phyloP scores from a whole-genome alignment of 495 filamentous ascomycete species.

The Delitschia confertaspora region DNA sequence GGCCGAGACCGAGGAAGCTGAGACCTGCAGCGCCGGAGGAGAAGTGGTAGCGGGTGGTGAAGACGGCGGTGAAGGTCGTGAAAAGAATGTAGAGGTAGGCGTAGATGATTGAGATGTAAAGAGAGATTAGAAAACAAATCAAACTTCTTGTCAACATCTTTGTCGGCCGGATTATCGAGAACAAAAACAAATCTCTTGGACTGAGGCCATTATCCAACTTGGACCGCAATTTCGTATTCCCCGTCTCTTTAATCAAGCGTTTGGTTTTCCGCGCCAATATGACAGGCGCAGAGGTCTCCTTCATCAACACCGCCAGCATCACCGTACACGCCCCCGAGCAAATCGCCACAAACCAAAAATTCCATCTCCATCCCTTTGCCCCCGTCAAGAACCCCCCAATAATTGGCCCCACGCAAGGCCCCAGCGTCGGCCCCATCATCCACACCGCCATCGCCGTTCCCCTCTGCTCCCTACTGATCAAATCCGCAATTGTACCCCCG shows the following conservation, averaged over 20 bases:
- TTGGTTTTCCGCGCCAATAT: slow-evolving; percentile 31
- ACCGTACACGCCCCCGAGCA: slow-evolving; percentile 25
- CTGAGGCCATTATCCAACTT: slow-evolving; percentile 31
- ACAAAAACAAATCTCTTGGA: slow-evolving; percentile 33
- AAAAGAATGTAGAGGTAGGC: slow-evolving; percentile 75
- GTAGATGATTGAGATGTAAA: slow-evolving; percentile 70
- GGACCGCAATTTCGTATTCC: slow-evolving; percentile 31
- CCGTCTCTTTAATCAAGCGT: slow-evolving; percentile 29
- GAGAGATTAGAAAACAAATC: slow-evolving; percentile 55
- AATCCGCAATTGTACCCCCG: slow-evolving; percentile 42
- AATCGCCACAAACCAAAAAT: slow-evolving; percentile 33
- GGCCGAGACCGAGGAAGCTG: slow-evolving; percentile 31
- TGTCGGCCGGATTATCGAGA: slow-evolving; percentile 43
- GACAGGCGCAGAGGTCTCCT: slow-evolving; percentile 28
- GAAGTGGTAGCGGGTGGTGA: slow-evolving; percentile 44
- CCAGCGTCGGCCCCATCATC: slow-evolving; percentile 38
- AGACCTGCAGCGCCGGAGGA: slow-evolving; percentile 27
- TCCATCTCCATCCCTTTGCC: slow-evolving; percentile 35
- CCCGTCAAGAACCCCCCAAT: slow-evolving; percentile 36
- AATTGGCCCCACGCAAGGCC: slow-evolving; percentile 34
- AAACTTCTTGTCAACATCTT: slow-evolving; percentile 48
- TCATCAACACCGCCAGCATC: slow-evolving; percentile 22
- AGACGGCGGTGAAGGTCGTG: slow-evolving; percentile 60
- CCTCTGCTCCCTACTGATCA: slow-evolving; percentile 37
- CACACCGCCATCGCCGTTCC: slow-evolving; percentile 42